Percentiles rank a stretch among this genome's conserved stretches.
Conservation (phyloP, 2,329 filamentous ascomycete species). For the Dendrostoma leiphaemia region DNA sequence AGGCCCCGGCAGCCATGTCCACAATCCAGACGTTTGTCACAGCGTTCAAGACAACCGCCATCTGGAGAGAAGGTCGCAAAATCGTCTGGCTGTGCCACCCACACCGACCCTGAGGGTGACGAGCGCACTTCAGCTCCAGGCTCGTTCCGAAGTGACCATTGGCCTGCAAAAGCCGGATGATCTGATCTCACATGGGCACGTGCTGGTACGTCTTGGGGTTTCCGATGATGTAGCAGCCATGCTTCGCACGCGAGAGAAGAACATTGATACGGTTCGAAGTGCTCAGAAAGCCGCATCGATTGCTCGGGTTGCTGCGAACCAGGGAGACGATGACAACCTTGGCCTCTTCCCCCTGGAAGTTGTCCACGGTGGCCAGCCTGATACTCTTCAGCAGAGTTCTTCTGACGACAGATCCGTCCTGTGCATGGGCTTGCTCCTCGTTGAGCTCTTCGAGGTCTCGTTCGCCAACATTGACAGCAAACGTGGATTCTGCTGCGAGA, state of each 20-base stretch:
- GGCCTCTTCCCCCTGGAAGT: conserved; percentile 76
- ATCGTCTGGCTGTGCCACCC: conserved; percentile 46
- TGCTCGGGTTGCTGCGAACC: conserved; percentile 63
- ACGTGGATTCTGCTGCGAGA: conserved; percentile 39
- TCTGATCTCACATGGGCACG: conserved; percentile 63
- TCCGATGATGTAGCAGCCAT: conserved; percentile 71
- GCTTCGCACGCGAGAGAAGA: conserved; percentile 61
- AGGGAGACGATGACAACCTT: conserved; percentile 69
- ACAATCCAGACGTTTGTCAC: conserved; percentile 46
- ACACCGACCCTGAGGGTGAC: no score
- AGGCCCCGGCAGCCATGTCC: conserved; percentile 45
- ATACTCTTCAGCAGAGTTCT: conserved; percentile 46
- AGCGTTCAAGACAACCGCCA: conserved; percentile 56
- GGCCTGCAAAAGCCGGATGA: conserved; percentile 50
- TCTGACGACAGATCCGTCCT: conserved; percentile 27
- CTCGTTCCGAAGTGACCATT: conserved; percentile 45
- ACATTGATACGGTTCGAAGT: conserved; percentile 70
- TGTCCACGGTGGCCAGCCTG: conserved; percentile 66
- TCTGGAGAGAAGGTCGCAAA: conserved; percentile 52
- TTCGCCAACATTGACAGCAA: conserved; percentile 64
- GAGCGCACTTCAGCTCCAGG: conserved; percentile 57
- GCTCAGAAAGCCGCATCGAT: conserved; percentile 62
- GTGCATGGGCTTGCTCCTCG: background rate
- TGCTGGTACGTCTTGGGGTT: conserved; percentile 56
- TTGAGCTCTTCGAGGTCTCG: conserved; percentile 56